Evolutionary conservation across 2,329 filamentous ascomycete species (phyloP).

Genomic region (Penicillium polonicum): DNA sequence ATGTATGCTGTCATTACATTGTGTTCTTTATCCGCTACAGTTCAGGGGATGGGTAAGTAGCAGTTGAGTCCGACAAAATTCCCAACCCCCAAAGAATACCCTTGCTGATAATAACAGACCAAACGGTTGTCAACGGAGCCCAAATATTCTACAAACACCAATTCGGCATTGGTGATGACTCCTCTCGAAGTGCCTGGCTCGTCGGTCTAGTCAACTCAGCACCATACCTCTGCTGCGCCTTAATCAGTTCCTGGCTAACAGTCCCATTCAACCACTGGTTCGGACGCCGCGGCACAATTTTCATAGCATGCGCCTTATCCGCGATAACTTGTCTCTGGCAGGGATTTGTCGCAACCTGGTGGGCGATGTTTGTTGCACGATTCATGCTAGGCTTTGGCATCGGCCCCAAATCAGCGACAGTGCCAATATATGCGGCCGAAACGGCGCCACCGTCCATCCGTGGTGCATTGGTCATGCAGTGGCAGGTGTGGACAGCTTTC

Average conservation of each 20-base stretch:
- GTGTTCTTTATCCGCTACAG: slow-evolving; percentile 67
- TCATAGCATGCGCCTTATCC: slow-evolving; percentile 72
- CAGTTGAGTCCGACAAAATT: no score
- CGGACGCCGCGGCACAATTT: slow-evolving; percentile 72
- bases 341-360: slow-evolving; percentile 69
- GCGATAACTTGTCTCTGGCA: slow-evolving; percentile 54
- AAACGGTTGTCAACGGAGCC: slow-evolving; percentile 68
- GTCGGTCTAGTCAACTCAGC: slow-evolving; percentile 61
- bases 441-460: slow-evolving; percentile 67
- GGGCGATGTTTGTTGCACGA: slow-evolving; percentile 67
- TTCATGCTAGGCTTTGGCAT: slow-evolving; percentile 75
- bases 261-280: slow-evolving; percentile 69
- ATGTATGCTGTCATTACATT: slow-evolving; percentile 66
- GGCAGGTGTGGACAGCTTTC: slow-evolving; percentile 62
- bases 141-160: slow-evolving; percentile 63
- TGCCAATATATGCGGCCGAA: slow-evolving; percentile 75
- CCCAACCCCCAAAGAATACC: not conserved
- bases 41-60: slow-evolving; percentile 63
- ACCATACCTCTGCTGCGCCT: slow-evolving; percentile 62
- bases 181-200: slow-evolving; percentile 57
- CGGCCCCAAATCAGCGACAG: slow-evolving; percentile 71
- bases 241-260: slow-evolving; percentile 71
- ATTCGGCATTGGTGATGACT: slow-evolving; percentile 57
- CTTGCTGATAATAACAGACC: slow-evolving; percentile 46
- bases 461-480: slow-evolving; percentile 78